Base-by-base conservation (phyloP, 257 asterid species). In the Scutellaria barbata region DNA sequence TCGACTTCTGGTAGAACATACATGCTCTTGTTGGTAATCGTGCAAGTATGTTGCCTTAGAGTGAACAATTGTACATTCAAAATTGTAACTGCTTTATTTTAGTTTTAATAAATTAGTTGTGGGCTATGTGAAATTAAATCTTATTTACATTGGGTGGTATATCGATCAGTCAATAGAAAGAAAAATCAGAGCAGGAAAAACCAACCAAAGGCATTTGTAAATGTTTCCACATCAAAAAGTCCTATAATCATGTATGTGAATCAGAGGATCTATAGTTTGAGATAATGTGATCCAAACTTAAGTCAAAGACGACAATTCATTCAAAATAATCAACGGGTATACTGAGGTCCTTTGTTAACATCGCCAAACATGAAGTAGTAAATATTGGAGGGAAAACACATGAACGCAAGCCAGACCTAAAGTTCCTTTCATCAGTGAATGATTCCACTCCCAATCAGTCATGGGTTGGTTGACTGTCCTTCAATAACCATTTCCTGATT, bases 81-180 rank as follows among this genome's bases (percentile, higher is more conserved):
- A 58, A 5, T 35, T 39, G 16, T 14, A 71, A 40, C 58, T 18
- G 45, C 57, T 65, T 25, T 64, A 64, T 67, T 67, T 25, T 53
- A 58, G 69, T 56, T 68, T 68, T 46, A 75, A 59, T 69, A 37
- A 16, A 60, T 45, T 46, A 46, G 5, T 17, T 37, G 33, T 5
- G 55, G 45, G 45, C 67, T 18, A 11, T 33, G 25, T 71, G 14
- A 17, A 22, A 57, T 43, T 67, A 67, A 30, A 22, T 40, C 53
- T 60, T 11, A 40, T 17, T 8, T 52, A 73, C 22, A 52, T 41
- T 14, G 22, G 1, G 41, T 63, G 33, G 39, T 30, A 39, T 4
- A 1, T 12, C 1, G 43, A 7, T 45, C 56, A 14, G 46, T n/a
- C 25, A 7, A 47, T 45, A 12, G 14, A 48, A 8, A 8, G 8